Evolutionary conservation across 495 filamentous ascomycete genomes (phyloP).

Genomic region (Neurospora terricola): DNA sequence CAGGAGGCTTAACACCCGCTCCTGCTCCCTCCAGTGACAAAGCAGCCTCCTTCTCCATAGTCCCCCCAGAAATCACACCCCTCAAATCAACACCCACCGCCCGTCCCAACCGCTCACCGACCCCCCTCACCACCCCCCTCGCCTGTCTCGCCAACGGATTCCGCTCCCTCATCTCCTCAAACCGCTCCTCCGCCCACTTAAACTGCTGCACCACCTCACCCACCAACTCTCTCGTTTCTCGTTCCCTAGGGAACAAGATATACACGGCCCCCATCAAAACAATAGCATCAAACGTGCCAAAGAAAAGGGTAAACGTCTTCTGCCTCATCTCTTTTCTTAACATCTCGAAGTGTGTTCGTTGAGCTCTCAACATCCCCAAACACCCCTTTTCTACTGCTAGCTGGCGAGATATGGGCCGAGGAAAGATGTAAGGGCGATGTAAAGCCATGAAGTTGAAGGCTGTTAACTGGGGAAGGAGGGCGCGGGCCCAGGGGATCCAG

Average conservation of each 20-base stretch:
- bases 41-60: slow-evolving; percentile 36
- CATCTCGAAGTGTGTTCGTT: slow-evolving; percentile 36
- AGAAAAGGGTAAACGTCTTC: slow-evolving; percentile 26
- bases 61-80: not conserved
- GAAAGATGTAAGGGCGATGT: slow-evolving; percentile 55
- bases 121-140: slow-evolving; percentile 40
- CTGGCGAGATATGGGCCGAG: slow-evolving; percentile 36
- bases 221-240: slow-evolving; percentile 33
- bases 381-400: slow-evolving; percentile 43
- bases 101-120: slow-evolving; percentile 26
- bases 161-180: slow-evolving; percentile 37
- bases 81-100: not conserved
- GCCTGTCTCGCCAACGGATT: slow-evolving; percentile 44
- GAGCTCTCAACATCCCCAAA: slow-evolving; percentile 44
- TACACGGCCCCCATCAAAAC: slow-evolving; percentile 51
- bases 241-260: slow-evolving; percentile 34
- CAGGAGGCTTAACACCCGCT: not conserved
- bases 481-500: slow-evolving; percentile 42
- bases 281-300: slow-evolving; percentile 53
- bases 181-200: slow-evolving; percentile 42
- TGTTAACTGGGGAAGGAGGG: slow-evolving; percentile 35
- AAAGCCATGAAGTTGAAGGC: slow-evolving; percentile 49
- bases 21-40: not conserved
- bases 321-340: not conserved
- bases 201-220: slow-evolving; percentile 39